Conservation (phyloP, 169 alveolate genomes). For the Theileria parva region DNA sequence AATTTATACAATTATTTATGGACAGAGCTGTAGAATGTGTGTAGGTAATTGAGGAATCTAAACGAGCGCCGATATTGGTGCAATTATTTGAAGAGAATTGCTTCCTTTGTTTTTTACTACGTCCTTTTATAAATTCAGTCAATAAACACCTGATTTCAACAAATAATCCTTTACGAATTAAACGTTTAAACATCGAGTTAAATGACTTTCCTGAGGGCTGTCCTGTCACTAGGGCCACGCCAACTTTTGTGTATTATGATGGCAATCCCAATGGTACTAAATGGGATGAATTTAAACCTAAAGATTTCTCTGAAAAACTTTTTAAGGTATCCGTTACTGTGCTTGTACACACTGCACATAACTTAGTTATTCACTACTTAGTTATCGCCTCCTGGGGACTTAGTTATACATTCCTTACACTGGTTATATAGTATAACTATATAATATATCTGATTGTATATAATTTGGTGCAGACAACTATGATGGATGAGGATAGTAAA, state of each 20-base stretch:
- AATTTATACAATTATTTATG: too few relatives aligned
- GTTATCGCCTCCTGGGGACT: too few relatives aligned
- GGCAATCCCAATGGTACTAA: conserved; percentile 28
- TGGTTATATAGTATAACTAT: too few relatives aligned
- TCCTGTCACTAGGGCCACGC: conserved; percentile 70
- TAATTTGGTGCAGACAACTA: too few relatives aligned
- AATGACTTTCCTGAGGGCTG: conserved; percentile 74
- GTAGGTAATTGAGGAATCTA: too few relatives aligned
- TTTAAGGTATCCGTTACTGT: conserved; percentile 7
- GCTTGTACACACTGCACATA: too few relatives aligned
- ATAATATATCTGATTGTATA: too few relatives aligned
- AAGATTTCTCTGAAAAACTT: conserved; percentile 46
- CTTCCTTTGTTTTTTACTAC: conserved; percentile 73
- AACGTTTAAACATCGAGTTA: conserved; percentile 67
- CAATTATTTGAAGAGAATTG: conserved; percentile 71
- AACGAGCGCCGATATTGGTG: conserved; percentile 29
- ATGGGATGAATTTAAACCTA: conserved; percentile 66
- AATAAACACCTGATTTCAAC: conserved; percentile 33
- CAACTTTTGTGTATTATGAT: conserved; percentile 63
- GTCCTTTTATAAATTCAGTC: conserved; percentile 72
- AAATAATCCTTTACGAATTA: conserved; percentile 59
- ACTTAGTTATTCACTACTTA: background rate
- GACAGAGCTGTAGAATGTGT: too few relatives aligned
- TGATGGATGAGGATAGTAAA: conserved; percentile 22
- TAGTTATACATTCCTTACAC: conserved; percentile 5